Evolutionary conservation across 352 stramenopile genomes (phyloP).

Genomic region (Pythium biforme): DNA sequence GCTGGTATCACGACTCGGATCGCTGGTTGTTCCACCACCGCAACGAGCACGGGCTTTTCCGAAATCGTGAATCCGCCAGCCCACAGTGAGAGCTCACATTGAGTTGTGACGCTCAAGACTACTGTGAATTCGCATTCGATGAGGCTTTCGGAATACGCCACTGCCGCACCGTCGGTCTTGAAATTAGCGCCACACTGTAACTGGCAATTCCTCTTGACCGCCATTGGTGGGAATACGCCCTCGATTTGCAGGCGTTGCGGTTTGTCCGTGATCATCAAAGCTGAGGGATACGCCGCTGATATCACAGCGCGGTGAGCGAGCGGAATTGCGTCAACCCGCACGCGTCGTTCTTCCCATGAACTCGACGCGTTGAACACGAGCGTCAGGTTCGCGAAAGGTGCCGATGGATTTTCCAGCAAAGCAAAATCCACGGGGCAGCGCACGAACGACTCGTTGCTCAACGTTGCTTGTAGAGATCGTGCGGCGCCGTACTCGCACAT

Average conservation of each 20-base stretch:
- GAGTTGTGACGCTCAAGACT: not conserved
- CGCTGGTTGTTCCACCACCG: not conserved
- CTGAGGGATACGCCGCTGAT: not conserved
- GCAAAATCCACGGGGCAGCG: constrained; percentile 8
- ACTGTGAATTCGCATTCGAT: constrained; percentile 12
- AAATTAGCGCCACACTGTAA: constrained; percentile 4
- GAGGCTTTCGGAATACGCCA: constrained; percentile 4
- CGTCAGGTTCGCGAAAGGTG: constrained; percentile 4
- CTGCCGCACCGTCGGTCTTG: not conserved
- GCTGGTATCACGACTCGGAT: not conserved
- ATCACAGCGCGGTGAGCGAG: constrained; percentile 3
- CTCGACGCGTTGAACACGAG: not conserved
- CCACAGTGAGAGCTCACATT: constrained; percentile 9
- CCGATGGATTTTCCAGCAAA: not conserved
- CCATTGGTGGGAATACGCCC: constrained; percentile 9
- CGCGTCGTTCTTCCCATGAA: not conserved
- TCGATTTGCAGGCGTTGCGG: constrained; percentile 11
- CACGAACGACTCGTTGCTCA: constrained; percentile 8
- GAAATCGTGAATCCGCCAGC: constrained; percentile 4
- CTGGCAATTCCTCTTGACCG: not conserved
- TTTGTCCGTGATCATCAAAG: not conserved
- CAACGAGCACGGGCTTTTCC: not conserved
- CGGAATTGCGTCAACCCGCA: not conserved
- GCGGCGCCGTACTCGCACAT: constrained; percentile 12
- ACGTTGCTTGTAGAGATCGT: not conserved